Base-by-base conservation (phyloP, 2,329 filamentous ascomycete species). In the Fusarium poae region DNA sequence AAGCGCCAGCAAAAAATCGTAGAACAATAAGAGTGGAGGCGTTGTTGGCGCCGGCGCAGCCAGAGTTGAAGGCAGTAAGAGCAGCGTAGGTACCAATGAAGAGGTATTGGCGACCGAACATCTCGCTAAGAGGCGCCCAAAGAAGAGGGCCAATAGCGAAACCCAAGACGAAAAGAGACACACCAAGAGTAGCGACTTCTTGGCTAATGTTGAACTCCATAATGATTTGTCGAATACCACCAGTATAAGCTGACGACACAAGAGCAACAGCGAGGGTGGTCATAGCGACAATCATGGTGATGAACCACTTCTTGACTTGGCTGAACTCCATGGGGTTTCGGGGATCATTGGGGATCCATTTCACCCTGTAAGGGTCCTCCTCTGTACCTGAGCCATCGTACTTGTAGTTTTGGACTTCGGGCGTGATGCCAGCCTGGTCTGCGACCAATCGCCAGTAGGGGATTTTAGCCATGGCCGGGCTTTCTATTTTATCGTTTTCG, bases 61-160 rank as follows among this genome's bases (percentile, higher is more conserved):
- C 92, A 61, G 94, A 90, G 64, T 92, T 85, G 77, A 94, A 94
- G 34, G 94, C 79, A 13, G 93, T 87, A 3, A 91, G 91, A 1
- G 92, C n/a, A 1, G 88, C 77, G 89, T 93, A 4, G 83, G 81
- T n/a, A 79, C 86, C 70, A 71, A 81, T 51, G 8, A 52, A 44
- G 56, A 95, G 88, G 18, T 89, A 81, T 43, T 86, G 84, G 39
- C 92, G 84, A 34, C 92, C 92, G 51, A 90, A 82, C 58, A 94
- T 85, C 76, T 95, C 92, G 12, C 88, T 91, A 25, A 92, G 78
- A 0, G 92, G 92, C 6, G 92, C 92, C 74, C 94, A 94, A 0
- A 84, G 83, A 85, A 94, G 89, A 4, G 92, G 92, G 16, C 70
- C 91, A 52, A 94, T 80, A 71, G 91, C 92, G 72, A 71, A 71